Conservation (phyloP, 192 early-diverging fungal species). For the Backusella psychrophila region DNA sequence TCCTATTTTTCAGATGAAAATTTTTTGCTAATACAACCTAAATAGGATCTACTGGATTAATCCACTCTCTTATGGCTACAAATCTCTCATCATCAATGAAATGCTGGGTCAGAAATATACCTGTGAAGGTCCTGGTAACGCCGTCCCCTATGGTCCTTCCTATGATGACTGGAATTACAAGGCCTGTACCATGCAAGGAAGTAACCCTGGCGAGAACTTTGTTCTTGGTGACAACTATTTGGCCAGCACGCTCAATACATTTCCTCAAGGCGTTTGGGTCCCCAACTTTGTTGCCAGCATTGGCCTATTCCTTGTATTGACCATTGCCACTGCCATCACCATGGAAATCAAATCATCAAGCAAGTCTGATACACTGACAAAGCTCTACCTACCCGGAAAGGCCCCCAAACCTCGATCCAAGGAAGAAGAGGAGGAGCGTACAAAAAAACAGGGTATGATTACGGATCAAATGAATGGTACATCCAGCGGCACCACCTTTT, state of each 20-base stretch:
- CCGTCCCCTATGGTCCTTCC: constrained; percentile 26
- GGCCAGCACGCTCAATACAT: constrained; percentile 48
- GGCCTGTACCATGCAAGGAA: constrained; percentile 64
- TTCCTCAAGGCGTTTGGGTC: constrained; percentile 50
- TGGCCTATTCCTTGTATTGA: constrained; percentile 45
- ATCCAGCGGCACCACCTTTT: constrained; percentile 46
- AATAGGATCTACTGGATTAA: constrained; percentile 62
- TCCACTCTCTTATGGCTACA: constrained; percentile 66
- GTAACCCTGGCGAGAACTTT: constrained; percentile 45
- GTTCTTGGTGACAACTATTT: constrained; percentile 65
- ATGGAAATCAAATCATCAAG: constrained; percentile 51
- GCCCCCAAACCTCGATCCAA: constrained; percentile 20
- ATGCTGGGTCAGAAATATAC: constrained; percentile 40
- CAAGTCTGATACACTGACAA: constrained; percentile 45
- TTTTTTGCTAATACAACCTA: too few relatives aligned
- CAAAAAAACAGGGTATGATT: constrained; percentile 24
- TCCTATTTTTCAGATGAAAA: not conserved
- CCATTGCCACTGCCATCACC: constrained; percentile 33
- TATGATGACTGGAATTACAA: constrained; percentile 41
- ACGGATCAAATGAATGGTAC: constrained; percentile 34
- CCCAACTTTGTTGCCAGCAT: constrained; percentile 58
- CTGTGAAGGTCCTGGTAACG: constrained; percentile 30
- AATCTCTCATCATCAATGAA: constrained; percentile 69
- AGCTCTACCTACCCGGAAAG: constrained; percentile 44
- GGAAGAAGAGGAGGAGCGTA: constrained; percentile 28